Evolutionary conservation across 2,329 filamentous ascomycete genomes (phyloP), one percentile per base, ranked within the genome.

Genomic region (Talaromyces sp.): DNA sequence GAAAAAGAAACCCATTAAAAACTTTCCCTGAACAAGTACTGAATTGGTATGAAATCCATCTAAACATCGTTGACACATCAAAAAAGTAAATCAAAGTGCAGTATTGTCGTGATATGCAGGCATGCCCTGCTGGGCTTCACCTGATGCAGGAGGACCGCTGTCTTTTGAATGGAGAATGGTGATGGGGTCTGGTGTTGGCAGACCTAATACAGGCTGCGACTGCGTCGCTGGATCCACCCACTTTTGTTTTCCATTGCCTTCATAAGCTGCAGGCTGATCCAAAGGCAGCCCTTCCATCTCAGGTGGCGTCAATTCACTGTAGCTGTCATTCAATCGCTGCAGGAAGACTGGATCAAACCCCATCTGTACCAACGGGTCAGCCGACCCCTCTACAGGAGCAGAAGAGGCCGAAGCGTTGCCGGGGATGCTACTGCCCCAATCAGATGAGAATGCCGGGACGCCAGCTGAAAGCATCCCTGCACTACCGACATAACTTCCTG

Each of bases 261-360:
- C 55, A 44, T 44, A 53, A 6, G 48, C 51, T 22, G 49, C 55
- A 5, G 52, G 30, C 14, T 48, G 56, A 24, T 60, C 60, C 35
- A 68, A 58, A 27, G 61, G 59, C 39, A 72, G 44, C 1, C 44
- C 63, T 47, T 70, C 65, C 33, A 75, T 52, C 39, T 57, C 60
- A 30, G 68, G 68, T 22, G 67, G 55, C 19, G 68, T 62, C 35
- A 74, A 50, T 29, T 70, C 65, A n/a, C 65, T 67, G 51, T 72
- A 71, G 33, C 62, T 63, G 24, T 69, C 61, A 30, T 70, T 71
- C 30, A 74, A 50, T 46, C 66, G 66, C 48, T 72, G 70, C 51
- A 75, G 52, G 42, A 74, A 70, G 13, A 68, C 66, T 5, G 69
- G 67, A 24, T 75, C 72, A 45, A 74, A 74, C 5, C 70, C 70